Evolutionary conservation across 805 yeast species (phyloP), one percentile per base, ranked within the genome.

Genomic region (Wickerhamomyces ciferrii): DNA sequence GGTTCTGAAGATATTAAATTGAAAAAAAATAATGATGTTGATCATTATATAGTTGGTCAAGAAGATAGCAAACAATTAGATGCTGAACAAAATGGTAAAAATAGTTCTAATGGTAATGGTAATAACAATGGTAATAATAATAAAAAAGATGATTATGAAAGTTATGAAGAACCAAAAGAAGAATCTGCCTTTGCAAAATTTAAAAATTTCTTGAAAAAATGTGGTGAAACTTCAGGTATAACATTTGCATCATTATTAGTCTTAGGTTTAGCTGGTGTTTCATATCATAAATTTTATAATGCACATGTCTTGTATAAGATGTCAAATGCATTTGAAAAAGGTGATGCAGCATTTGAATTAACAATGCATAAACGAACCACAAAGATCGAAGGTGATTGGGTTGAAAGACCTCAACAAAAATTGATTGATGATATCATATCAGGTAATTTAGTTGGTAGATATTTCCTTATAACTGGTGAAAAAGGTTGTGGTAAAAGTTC

Each of bases 401-500:
- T 86, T 1, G 78, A 75, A 42, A 70, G 96, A 36, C 81, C 81
- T 1, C 86, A 87, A 53, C 95, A 87, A 55, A 56, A 68, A 23
- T 58, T 80, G 9, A 60, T 87, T 29, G 87, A 87, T 63, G 79
- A 76, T 34, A 79, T 87, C 25, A 72, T 87, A 3, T 60, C 74
- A 9, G 96, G 96, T 1, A 63, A 72, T n/a, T 66, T 76, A 2
- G 65, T 64, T 6, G 95, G 96, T 0, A 62, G 92, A 17, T 87
- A 87, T 64, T 83, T 79, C 57, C 66, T 87, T 42, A 59, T 87
- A 11, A 76, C 87, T 37, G 96, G 96, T 27, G 96, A 87, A 60
- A 87, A 87, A 60, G 96, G 96, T 1, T 87, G 94, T 0, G 96
- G 96, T 2, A 87, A 87, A 59, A 82, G 90, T 1, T 82, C 92